Evolutionary conservation across 805 yeast species (phyloP), one percentile per base, ranked within the genome.

Genomic region (Nakazawaea sp.): DNA sequence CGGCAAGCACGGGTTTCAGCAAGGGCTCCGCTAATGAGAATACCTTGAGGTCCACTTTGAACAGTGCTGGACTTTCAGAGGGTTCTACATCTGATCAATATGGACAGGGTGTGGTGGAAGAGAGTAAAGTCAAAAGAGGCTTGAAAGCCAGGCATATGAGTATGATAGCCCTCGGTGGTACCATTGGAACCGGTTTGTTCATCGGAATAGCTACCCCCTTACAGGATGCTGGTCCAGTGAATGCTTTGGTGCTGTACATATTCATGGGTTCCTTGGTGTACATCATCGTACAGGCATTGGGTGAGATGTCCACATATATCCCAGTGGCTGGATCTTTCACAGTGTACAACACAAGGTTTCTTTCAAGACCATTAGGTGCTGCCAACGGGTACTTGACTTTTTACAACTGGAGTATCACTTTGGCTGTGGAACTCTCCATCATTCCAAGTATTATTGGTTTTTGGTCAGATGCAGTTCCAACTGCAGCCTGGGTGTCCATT

Each of bases 101-200:
- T 10, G 10, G 24, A 18, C 18, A 33, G 10, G 33, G 32, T 4
- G 19, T 16, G 12, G 32, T 35, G 15, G 23, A 27, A 12, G 33
- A 35, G 18, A 26, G 86, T 87, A n/a, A 86, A 86, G 20, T 66
- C 82, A 67, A 65, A 41, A 64, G 65, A 45, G 68, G 61, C 5
- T 54, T 71, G 29, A 63, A 69, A 38, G 59, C 76, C 9, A 55
- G 79, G 45, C 78, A 72, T 43, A 67, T 71, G 46, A 62, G 73
- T 35, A 72, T 73, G 78, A 71, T 73, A 58, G 76, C 92, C 45
- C 75, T 85, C 46, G 94, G 92, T 47, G 90, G 92, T 47, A 84
- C 90, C 7, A 59, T 84, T 36, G 92, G 92, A 39, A 82, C 92
- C 1, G 94, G 89, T 51, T 65, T 84, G 40, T 63, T 84, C 45